Conservation (phyloP, 306 rosid species). For the Cicer chorassanicum region DNA sequence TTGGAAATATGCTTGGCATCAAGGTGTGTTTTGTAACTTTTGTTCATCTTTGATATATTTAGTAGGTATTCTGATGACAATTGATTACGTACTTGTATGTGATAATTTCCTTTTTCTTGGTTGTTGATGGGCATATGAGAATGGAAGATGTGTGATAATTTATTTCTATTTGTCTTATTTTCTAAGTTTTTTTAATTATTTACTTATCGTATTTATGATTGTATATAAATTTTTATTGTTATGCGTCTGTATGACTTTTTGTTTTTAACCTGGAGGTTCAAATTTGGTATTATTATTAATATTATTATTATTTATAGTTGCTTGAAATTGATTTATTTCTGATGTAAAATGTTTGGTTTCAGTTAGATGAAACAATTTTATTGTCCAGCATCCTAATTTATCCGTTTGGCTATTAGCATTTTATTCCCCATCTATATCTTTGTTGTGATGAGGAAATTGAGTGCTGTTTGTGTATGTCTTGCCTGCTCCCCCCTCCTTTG, state of each 20-base stretch:
- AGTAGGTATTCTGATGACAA: conserved; percentile 19
- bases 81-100: conserved; percentile 29
- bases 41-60: conserved; percentile 26
- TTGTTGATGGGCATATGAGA: conserved; percentile 12
- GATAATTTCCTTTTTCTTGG: conserved; percentile 8
- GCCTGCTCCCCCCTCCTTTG: not conserved
- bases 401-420: conserved; percentile 29
- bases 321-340: conserved; percentile 3
- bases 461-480: conserved; percentile 30
- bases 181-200: not conserved
- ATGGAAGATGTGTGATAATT: conserved; percentile 1
- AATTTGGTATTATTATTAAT: not conserved
- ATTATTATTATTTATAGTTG: conserved; percentile 7
- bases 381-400: conserved; percentile 11
- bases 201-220: conserved; percentile 21
- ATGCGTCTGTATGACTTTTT: conserved; percentile 25
- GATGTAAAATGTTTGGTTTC: conserved; percentile 24
- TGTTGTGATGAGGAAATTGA: conserved; percentile 27
- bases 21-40: conserved; percentile 57
- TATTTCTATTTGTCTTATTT: not conserved
- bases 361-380: conserved; percentile 24
- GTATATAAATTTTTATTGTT: not conserved
- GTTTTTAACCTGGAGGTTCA: conserved; percentile 25
- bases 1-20: conserved; percentile 88
- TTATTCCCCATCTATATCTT: conserved; percentile 20